Percentiles rank a stretch among this genome's conserved stretches.
These are phyloP conservation scores for Camillea tinctor DNA, from an alignment of 2,329 filamentous ascomycete genomes.

Conservation along the genomic window DNA sequence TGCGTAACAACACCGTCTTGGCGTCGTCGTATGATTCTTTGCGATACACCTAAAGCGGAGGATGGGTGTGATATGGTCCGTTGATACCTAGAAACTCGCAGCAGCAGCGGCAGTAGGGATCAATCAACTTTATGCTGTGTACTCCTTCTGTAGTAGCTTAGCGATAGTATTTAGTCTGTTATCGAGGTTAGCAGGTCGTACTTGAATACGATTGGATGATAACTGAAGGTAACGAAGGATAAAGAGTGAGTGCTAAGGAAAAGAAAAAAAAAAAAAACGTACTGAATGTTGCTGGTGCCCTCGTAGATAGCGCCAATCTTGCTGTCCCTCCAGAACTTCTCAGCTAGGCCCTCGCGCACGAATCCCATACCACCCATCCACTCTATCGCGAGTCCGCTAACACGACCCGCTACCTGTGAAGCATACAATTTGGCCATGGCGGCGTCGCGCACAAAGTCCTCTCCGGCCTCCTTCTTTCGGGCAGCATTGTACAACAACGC, in stretches of 20 bases:
- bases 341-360: constrained; percentile 89
- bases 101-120: background rate
- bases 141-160: constrained; percentile 62
- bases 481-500: constrained; percentile 94
- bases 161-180: constrained; percentile 61
- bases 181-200: constrained; percentile 22
- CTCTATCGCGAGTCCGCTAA: constrained; percentile 84
- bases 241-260: background rate
- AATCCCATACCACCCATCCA: constrained; percentile 99
- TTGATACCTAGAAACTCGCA: background rate
- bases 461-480: constrained; percentile 95
- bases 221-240: background rate
- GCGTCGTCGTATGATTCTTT: no score
- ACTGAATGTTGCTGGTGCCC: constrained; percentile 79
- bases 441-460: constrained; percentile 92
- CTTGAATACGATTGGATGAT: background rate
- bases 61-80: background rate
- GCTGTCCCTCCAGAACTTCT: constrained; percentile 97
- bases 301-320: constrained; percentile 99
- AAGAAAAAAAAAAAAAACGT: constrained; percentile 30
- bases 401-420: constrained; percentile 85
- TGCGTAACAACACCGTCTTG: no score
- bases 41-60: background rate
- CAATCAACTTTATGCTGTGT: constrained; percentile 39
- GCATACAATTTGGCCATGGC: constrained; percentile 98